Evolutionary conservation across 441 rosid species (phyloP), one percentile per base, ranked within the genome.

Genomic region (Manihot esculenta): DNA sequence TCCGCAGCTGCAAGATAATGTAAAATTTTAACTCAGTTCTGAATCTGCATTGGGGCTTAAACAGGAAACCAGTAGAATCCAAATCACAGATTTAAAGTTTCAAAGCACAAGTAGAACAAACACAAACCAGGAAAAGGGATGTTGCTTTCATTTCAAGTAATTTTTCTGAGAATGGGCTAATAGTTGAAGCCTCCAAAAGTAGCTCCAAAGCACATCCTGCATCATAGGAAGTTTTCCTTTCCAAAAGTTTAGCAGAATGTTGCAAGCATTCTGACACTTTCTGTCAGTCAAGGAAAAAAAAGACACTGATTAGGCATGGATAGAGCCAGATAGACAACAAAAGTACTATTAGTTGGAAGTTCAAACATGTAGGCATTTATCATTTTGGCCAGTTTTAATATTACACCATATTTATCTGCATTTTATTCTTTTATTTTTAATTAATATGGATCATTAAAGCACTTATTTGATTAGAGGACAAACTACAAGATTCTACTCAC

Each of bases 81-180:
- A 53, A 18, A 54, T 61, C 15, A 17, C 27, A 27, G 48, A 59
- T 3, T 20, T 13, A 59, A 64, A 72, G 33, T 45, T 59, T 62
- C 53, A 57, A 62, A 51, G 49, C 55, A 51, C 35, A 45, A 69
- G 58, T 23, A 51, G 49, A 76, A 68, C 71, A 74, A 72, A 68
- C 17, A 75, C 84, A 79, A 73, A 94, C 99, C 94, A 77, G 76
- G 76, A 88, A 81, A 71, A 92, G 86, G 23, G 89, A 85, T 74
- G 84, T 83, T 10, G 92, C 97, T 79, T 89, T 94, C 93, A 88
- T 87, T 77, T 83, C 86, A 75, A 90, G 85, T 68, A 94, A 79
- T 72, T 87, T 88, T 79, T 94, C 99, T 18, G 96, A 84, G 69
- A 77, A 77, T 55, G 84, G 63, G 75, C 99, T 86, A 76, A 89